Conservation (phyloP, 192 early-diverging fungal genomes). For the Borealophlyctis nickersoniae region DNA sequence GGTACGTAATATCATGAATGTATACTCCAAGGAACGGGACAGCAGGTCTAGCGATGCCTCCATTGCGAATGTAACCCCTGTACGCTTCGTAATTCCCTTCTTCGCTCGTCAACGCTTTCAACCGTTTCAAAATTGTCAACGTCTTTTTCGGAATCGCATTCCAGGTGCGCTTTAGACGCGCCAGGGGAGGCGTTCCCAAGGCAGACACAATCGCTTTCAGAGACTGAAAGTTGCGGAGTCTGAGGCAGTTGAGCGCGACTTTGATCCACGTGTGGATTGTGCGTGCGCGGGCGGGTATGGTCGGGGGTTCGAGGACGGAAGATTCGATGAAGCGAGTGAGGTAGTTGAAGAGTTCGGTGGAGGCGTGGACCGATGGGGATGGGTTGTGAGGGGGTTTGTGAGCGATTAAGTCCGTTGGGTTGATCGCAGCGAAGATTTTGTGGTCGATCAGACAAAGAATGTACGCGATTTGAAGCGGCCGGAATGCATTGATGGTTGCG, state of each 20-base stretch:
- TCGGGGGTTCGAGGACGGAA: constrained; percentile 61
- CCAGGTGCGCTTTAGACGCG: constrained; percentile 71
- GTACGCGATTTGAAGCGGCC: constrained; percentile 46
- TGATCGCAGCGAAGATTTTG: constrained; percentile 61
- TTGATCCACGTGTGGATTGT: constrained; percentile 70
- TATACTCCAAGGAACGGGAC: constrained; percentile 74
- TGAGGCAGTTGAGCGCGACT: constrained; percentile 53
- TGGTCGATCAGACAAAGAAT: constrained; percentile 71
- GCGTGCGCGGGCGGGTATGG: constrained; percentile 51
- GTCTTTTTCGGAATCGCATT: constrained; percentile 63
- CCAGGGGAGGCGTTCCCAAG: constrained; percentile 65
- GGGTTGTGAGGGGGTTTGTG: constrained; percentile 62
- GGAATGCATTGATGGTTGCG: constrained; percentile 5
- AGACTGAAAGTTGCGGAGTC: constrained; percentile 66
- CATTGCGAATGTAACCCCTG: constrained; percentile 52
- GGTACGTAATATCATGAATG: constrained; percentile 76
- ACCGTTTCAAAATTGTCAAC: constrained; percentile 48
- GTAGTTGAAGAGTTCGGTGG: constrained; percentile 80
- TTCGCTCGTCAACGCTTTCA: constrained; percentile 63
- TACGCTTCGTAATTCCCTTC: constrained; percentile 70
- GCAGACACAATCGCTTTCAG: constrained; percentile 69
- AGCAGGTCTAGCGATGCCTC: constrained; percentile 47
- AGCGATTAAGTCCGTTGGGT: constrained; percentile 51
- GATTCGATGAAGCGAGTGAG: constrained; percentile 71
- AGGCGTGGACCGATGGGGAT: constrained; percentile 56